Evolutionary conservation across 2,329 filamentous ascomycete genomes (phyloP).

Genomic region (Hypoxylon sp.): DNA sequence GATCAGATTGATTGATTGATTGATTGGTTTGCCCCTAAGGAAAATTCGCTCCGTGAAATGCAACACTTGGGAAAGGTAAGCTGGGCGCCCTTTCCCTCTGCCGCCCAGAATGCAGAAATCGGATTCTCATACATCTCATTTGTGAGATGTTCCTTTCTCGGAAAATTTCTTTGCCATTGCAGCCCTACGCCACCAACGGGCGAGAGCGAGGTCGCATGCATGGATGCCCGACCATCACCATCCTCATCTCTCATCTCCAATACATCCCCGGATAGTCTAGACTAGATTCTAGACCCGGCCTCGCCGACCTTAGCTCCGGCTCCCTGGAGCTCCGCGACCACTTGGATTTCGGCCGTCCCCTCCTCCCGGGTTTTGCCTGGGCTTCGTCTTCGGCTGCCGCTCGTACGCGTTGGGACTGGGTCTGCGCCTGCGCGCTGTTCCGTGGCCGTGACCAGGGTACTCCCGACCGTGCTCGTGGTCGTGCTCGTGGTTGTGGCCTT

Average conservation of each 20-base stretch:
- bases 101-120: not conserved
- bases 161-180: not conserved
- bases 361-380: conserved; percentile 56
- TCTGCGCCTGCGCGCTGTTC: conserved; percentile 56
- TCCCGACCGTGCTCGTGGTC: conserved; percentile 46
- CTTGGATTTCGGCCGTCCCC: conserved; percentile 20
- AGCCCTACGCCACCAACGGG: not conserved
- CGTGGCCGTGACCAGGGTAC: conserved; percentile 48
- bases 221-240: conserved; percentile 1
- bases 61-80: not conserved
- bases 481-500: conserved; percentile 52
- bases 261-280: conserved; percentile 1
- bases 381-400: conserved; percentile 75
- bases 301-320: conserved; percentile 2
- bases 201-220: conserved; percentile 4
- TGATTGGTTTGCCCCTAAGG: not conserved
- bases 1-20: not conserved
- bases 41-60: conserved; percentile 10
- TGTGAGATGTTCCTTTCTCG: not conserved
- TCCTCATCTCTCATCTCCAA: not conserved
- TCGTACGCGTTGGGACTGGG: conserved; percentile 88
- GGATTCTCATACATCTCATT: not conserved
- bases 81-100: not conserved
- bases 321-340: conserved; percentile 16
- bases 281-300: not conserved